Conservation (phyloP, 2,329 filamentous ascomycete genomes). For the Fusarium bactridioides region DNA sequence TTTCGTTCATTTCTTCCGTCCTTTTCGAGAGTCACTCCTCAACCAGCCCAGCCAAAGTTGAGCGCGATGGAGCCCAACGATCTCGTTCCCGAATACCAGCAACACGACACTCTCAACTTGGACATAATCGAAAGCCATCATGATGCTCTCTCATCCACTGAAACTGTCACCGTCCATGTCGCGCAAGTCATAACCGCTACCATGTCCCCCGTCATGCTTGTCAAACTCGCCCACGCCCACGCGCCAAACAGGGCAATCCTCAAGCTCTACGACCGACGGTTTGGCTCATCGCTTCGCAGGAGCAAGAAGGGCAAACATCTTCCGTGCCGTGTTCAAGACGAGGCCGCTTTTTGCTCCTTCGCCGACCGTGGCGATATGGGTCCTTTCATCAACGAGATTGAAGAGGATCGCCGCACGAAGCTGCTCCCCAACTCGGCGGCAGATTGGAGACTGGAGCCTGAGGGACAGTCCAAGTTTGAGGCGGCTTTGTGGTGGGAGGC, state of each 20-base stretch:
- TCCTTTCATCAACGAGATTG: background rate
- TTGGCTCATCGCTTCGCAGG: background rate
- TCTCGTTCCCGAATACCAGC: too few species aligned
- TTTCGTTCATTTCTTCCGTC: too few species aligned
- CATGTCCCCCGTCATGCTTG: background rate
- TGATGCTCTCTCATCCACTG: background rate
- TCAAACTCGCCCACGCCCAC: background rate
- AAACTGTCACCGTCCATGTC: background rate
- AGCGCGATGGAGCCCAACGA: too few species aligned
- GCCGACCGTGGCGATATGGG: background rate
- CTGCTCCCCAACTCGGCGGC: background rate
- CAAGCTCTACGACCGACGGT: background rate
- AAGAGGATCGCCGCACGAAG: background rate
- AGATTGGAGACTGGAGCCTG: background rate
- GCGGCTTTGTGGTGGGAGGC: background rate
- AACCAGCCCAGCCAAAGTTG: too few species aligned
- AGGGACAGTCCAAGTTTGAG: background rate
- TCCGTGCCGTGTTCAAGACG: background rate
- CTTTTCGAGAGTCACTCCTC: too few species aligned
- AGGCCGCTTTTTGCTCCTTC: background rate
- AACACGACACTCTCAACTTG: background rate
- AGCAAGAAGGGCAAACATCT: background rate
- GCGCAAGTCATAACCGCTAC: background rate
- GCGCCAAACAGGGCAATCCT: background rate
- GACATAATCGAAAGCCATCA: background rate